Evolutionary conservation across 768 basidiomycete genomes (phyloP), one percentile per base, ranked within the genome.

Genomic region (Russula abietina): DNA sequence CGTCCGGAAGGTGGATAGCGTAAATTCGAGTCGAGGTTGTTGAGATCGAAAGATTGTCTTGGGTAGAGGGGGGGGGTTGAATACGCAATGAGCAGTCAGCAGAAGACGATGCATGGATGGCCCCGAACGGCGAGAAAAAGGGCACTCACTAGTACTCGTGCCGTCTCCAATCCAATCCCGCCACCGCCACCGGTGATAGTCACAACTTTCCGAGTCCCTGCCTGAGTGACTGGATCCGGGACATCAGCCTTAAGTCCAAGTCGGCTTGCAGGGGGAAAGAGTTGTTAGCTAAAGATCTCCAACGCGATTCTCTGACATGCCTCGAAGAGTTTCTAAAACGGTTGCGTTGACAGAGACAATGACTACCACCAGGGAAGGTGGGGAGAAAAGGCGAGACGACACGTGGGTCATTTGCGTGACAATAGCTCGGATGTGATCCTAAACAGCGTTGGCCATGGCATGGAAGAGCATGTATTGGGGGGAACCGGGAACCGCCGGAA

Each of bases 121-220:
- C 10, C 14, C 3, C 28, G 3, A 30, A 30, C n/a, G 36, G 9
- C 3, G 4, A 39, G 1, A 17, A n/a, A 26, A 24, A 3, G 6
- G 36, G 17, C 39, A 9, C 51, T 28, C 45, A 66, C n/a, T n/a
- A n/a, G n/a, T n/a, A 66, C 63, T 22, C 41, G 52, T 12, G 64
- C 64, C 0, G 71, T 71, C 52, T 67, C 59, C 59, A 45, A 69
- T 46, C 68, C 56, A 16, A 70, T 66, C 12, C 69, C 69, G 14
- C 64, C 38, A 59, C 68, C 68, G 4, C 69, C 67, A 1, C 70
- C 72, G 0, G 73, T 72, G 11, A 73, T 66, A 28, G 71, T 67
- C 28, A 61, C 65, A 7, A 63, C 67, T 55, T 68, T 69, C 12
- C 69, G 69, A 10, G 67, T 64, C 33, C 72, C n/a, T n/a, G n/a